Evolutionary conservation across 176 grass and related monocot genomes (phyloP).

Genomic region (Rhynchospora breviuscula): DNA sequence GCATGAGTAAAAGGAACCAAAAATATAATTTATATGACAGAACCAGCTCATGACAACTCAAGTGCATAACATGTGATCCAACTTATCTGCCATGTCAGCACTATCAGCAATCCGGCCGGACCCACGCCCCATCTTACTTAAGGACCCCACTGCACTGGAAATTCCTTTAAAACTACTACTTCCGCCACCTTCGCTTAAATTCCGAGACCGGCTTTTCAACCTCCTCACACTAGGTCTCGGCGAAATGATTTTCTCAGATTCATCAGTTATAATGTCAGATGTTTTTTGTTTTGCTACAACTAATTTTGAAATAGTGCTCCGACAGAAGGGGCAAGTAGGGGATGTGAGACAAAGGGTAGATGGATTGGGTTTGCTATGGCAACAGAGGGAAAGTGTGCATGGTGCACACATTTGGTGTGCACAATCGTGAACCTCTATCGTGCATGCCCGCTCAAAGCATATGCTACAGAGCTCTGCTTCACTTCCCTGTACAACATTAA

Average conservation of each 20-base stretch:
- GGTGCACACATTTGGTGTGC: constrained; percentile 49
- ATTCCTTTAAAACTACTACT: constrained; percentile 50
- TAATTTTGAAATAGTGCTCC: constrained; percentile 35
- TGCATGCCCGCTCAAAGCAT: constrained; percentile 40
- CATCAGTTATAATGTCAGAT: neutral
- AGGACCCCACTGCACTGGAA: constrained; percentile 28
- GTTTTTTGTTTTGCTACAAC: constrained; percentile 23
- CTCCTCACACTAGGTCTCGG: constrained; percentile 32
- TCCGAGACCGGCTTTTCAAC: constrained; percentile 18
- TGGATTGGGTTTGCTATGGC: constrained; percentile 50
- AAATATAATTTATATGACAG: neutral
- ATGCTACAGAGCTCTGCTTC: constrained; percentile 39
- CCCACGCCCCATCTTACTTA: constrained; percentile 31
- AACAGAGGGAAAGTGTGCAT: constrained; percentile 47
- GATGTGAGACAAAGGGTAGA: constrained; percentile 28
- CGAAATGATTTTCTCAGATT: constrained; percentile 15
- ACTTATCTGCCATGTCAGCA: constrained; percentile 35
- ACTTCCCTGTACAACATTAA: constrained; percentile 5
- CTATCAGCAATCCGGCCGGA: constrained; percentile 29
- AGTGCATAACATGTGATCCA: constrained; percentile 7
- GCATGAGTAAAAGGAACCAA: neutral
- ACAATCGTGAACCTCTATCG: constrained; percentile 41
- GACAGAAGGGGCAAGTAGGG: constrained; percentile 45
- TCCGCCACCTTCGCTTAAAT: constrained; percentile 31
- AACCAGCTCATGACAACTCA: constrained; percentile 1